Evolutionary conservation across 768 basidiomycete genomes (phyloP).

Genomic region (Mycena alexandri): DNA sequence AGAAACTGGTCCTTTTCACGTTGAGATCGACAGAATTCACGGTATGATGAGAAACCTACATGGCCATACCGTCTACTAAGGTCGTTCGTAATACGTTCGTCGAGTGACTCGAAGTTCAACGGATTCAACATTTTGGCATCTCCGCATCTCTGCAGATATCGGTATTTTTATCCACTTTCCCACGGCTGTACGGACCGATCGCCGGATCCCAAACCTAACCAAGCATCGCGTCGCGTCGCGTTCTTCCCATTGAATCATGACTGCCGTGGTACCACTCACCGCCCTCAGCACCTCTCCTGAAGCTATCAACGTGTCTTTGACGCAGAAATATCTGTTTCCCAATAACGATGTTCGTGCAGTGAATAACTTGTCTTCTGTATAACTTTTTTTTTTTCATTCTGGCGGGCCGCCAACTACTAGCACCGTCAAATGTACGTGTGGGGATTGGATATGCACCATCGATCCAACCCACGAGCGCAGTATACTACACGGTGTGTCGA

Average conservation of each 20-base stretch:
- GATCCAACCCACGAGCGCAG: constrained; percentile 14
- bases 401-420: not conserved
- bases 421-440: constrained; percentile 10
- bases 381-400: not conserved
- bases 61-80: constrained; percentile 25
- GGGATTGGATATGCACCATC: constrained; percentile 13
- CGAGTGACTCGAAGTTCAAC: no score
- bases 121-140: no score
- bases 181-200: no score
- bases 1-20: constrained; percentile 2
- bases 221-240: no score
- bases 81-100: no score
- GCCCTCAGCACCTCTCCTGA: constrained; percentile 6
- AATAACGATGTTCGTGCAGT: not conserved
- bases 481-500: not conserved
- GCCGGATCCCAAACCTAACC: no score
- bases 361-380: not conserved
- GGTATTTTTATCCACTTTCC: no score
- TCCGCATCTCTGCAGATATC: no score
- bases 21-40: no score
- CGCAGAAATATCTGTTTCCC: constrained; percentile 2
- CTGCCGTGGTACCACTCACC: constrained; percentile 1
- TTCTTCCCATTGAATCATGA: not conserved
- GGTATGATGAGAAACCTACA: not conserved
- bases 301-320: not conserved